Evolutionary conservation across 768 basidiomycete genomes (phyloP).

Genomic region (Butyriboletus loyo): DNA sequence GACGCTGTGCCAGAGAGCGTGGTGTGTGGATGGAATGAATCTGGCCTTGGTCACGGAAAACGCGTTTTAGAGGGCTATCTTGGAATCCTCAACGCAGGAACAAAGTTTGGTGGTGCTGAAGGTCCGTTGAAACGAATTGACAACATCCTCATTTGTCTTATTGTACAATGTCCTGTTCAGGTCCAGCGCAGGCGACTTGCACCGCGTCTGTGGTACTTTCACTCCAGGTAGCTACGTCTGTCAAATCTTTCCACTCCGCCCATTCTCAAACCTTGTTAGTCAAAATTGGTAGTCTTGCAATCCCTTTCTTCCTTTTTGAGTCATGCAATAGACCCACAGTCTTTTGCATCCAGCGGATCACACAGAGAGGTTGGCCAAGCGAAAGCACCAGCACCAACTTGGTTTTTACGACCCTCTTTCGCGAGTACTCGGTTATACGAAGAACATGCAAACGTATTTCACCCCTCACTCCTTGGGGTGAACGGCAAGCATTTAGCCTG

Average conservation of each 20-base stretch:
- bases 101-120: constrained; percentile 54
- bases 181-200: constrained; percentile 45
- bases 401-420: constrained; percentile 69
- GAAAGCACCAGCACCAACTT: constrained; percentile 41
- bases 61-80: constrained; percentile 78
- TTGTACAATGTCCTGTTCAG: constrained; percentile 10
- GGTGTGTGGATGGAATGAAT: constrained; percentile 63
- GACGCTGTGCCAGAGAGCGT: constrained; percentile 66
- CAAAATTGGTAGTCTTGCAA: constrained; percentile 71
- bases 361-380: constrained; percentile 8
- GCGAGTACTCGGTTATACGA: constrained; percentile 46
- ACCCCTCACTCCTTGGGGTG: constrained; percentile 14
- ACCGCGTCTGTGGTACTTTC: constrained; percentile 66
- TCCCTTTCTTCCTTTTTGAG: constrained; percentile 70
- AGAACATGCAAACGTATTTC: constrained; percentile 50
- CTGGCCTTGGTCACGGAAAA: constrained; percentile 50
- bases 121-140: constrained; percentile 35
- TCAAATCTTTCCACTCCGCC: background rate
- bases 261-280: constrained; percentile 41
- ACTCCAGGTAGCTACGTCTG: constrained; percentile 43
- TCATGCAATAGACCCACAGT: constrained; percentile 37
- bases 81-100: constrained; percentile 69
- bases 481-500: constrained; percentile 23
- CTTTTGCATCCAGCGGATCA: constrained; percentile 15
- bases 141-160: background rate